Evolutionary conservation across 108 stramenopile genomes (phyloP).

Genomic region (Cylindrotheca fusiformis): DNA sequence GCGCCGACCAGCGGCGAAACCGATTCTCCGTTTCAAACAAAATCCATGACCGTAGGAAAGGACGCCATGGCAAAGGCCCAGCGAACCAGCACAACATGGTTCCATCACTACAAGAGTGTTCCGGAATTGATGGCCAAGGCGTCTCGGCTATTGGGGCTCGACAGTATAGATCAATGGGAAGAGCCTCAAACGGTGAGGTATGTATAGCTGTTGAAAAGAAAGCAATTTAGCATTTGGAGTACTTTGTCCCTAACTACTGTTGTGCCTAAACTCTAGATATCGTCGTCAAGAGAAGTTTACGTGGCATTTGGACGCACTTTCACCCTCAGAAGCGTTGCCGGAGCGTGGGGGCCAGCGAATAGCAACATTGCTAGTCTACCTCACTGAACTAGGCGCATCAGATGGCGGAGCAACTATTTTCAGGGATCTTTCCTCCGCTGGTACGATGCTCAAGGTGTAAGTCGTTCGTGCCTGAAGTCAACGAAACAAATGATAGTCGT

Average conservation of each 20-base stretch:
- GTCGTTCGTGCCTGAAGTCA: slow-evolving; percentile 6
- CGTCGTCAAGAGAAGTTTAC: slow-evolving; percentile 74
- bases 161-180: slow-evolving; percentile 66
- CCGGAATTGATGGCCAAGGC: slow-evolving; percentile 82
- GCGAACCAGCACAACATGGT: slow-evolving; percentile 80
- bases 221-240: no score
- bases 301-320: slow-evolving; percentile 83
- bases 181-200: slow-evolving; percentile 82
- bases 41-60: slow-evolving; percentile 81
- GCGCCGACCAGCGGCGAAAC: slow-evolving; percentile 16
- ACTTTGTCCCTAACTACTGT: no score
- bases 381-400: slow-evolving; percentile 46
- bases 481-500: background rate
- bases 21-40: slow-evolving; percentile 45
- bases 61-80: slow-evolving; percentile 60
- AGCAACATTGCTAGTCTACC: slow-evolving; percentile 78
- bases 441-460: slow-evolving; percentile 49
- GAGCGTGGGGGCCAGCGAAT: slow-evolving; percentile 61
- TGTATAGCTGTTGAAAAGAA: background rate
- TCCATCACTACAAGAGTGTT: slow-evolving; percentile 62
- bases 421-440: slow-evolving; percentile 53
- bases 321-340: slow-evolving; percentile 39
- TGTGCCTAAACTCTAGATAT: slow-evolving; percentile 28
- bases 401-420: slow-evolving; percentile 83
- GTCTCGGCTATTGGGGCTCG: slow-evolving; percentile 64